phyloP scores from a whole-genome alignment of 2,329 filamentous ascomycete species.

The Dactylellina leptospora region DNA sequence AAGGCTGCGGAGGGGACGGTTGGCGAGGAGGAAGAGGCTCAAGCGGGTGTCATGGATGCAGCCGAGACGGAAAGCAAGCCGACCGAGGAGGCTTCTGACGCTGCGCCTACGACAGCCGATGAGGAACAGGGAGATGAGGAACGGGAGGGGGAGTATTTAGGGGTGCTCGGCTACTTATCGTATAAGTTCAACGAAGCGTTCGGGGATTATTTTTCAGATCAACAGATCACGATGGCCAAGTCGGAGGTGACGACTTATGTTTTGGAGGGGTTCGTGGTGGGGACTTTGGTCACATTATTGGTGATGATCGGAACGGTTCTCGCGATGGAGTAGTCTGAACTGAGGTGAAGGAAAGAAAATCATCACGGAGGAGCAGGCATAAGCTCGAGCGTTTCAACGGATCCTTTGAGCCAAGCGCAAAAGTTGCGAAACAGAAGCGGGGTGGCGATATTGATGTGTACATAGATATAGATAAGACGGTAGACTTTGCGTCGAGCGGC shows the following conservation, averaged over 20 bases:
- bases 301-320: constrained; percentile 22
- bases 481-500: neutral
- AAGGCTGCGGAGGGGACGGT: neutral
- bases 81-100: neutral
- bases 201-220: constrained; percentile 47
- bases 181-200: constrained; percentile 28
- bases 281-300: constrained; percentile 27
- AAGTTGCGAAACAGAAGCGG: no score
- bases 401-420: neutral
- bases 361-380: neutral
- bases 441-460: no score
- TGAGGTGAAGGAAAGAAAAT: no score
- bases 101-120: neutral
- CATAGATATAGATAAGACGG: no score
- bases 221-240: constrained; percentile 47
- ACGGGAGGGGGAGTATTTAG: neutral
- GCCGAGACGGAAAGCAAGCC: neutral
- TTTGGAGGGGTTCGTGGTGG: constrained; percentile 50
- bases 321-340: no score
- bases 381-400: neutral
- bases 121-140: constrained; percentile 12
- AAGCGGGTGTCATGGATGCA: neutral
- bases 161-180: neutral
- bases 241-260: constrained; percentile 51
- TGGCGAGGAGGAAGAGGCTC: constrained; percentile 7